Percentiles rank a stretch among this genome's conserved stretches.
These are phyloP conservation scores for Sporothrix humicola DNA, from an alignment of 2,329 filamentous ascomycete genomes.

Conservation along the genomic window DNA sequence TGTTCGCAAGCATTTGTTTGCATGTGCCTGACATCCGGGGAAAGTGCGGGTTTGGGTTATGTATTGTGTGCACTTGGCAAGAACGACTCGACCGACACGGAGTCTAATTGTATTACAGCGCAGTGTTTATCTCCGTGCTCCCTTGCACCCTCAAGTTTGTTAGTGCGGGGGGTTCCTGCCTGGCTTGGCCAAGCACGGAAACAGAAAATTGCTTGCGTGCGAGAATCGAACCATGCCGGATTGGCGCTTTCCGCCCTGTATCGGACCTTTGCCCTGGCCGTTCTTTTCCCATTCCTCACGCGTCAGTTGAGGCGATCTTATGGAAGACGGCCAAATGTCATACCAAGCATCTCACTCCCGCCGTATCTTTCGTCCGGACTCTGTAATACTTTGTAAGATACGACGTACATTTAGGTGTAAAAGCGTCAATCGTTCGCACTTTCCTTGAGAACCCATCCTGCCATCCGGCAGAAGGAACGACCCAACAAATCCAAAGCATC, in stretches of 20 bases:
- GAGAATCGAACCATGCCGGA: slow-evolving; percentile 38
- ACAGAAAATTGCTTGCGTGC: slow-evolving; percentile 24
- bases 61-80: slow-evolving; percentile 7
- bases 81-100: background rate
- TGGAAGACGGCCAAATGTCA: background rate
- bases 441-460: too few species aligned
- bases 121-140: slow-evolving; percentile 29
- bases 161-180: slow-evolving; percentile 26
- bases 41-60: background rate
- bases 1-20: background rate
- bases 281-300: background rate
- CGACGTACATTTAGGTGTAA: too few species aligned
- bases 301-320: background rate
- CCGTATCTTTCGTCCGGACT: background rate
- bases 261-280: slow-evolving; percentile 30
- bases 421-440: too few species aligned
- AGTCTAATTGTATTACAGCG: background rate
- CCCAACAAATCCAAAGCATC: slow-evolving; percentile 26
- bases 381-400: background rate
- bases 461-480: background rate
- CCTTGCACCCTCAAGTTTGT: background rate
- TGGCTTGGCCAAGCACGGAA: slow-evolving; percentile 16
- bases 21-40: background rate
- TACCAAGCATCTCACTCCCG: slow-evolving; percentile 15
- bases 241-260: slow-evolving; percentile 35